Percentiles rank a stretch among this genome's conserved stretches.
Evolutionary conservation across 2,329 filamentous ascomycete genomes (phyloP).

Genomic region (Decorospora gaudefroyi): DNA sequence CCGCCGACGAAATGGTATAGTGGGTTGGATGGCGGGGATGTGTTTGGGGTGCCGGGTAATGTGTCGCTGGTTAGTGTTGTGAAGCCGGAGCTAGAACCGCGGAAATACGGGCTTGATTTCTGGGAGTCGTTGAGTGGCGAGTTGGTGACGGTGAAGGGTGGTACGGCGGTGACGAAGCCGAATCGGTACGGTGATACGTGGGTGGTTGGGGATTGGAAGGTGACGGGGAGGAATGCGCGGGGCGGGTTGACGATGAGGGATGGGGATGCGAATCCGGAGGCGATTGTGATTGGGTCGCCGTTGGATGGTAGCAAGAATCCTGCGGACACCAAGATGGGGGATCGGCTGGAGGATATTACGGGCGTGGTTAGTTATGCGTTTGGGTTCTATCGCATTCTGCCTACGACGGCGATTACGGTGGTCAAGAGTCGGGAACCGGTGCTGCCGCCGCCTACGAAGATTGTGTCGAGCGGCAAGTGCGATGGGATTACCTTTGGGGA

Average conservation of each 20-base stretch:
- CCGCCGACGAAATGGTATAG: constrained; percentile 67
- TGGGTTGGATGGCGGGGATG: constrained; percentile 65
- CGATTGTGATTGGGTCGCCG: constrained; percentile 66
- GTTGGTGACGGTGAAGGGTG: constrained; percentile 65
- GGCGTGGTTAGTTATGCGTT: constrained; percentile 69
- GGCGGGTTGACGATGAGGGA: constrained; percentile 67
- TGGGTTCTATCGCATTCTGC: constrained; percentile 71
- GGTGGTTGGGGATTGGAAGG: constrained; percentile 67
- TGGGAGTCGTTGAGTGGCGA: constrained; percentile 73
- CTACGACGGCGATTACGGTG: constrained; percentile 61
- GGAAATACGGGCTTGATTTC: constrained; percentile 69
- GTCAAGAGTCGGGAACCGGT: constrained; percentile 52
- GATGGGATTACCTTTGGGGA: constrained; percentile 65
- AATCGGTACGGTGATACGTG: constrained; percentile 71
- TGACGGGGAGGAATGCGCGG: constrained; percentile 65
- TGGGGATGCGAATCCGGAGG: constrained; percentile 69
- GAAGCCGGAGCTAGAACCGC: constrained; percentile 66
- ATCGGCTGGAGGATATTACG: constrained; percentile 67
- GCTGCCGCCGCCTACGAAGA: constrained; percentile 57
- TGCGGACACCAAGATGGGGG: constrained; percentile 64
- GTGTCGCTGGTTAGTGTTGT: constrained; percentile 59
- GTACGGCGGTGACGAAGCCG: constrained; percentile 62
- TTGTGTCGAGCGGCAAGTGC: constrained; percentile 62
- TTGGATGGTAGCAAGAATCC: constrained; percentile 68
- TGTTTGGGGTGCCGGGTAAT: constrained; percentile 69